Evolutionary conservation across 371 early-diverging fungal species (phyloP).

Genomic region (Cladochytrium tenue): DNA sequence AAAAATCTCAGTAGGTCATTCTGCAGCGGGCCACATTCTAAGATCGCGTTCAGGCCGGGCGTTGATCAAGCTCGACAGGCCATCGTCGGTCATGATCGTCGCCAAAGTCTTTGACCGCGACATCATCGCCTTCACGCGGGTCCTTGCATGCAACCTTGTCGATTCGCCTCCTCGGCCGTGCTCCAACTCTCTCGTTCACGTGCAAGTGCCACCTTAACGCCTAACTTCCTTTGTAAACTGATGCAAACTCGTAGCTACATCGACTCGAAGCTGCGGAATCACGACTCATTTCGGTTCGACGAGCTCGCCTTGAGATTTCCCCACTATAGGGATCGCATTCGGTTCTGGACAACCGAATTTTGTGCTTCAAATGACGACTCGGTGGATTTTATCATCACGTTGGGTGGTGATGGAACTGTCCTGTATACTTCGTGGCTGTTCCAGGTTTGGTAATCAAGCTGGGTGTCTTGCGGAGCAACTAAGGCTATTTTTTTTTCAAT

Average conservation of each 20-base stretch:
- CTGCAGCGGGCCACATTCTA: background rate
- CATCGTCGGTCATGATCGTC: slow-evolving; percentile 34
- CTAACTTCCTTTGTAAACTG: background rate
- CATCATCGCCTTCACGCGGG: slow-evolving; percentile 30
- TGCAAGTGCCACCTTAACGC: background rate
- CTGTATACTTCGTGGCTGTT: slow-evolving; percentile 88
- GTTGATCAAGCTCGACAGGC: slow-evolving; percentile 29
- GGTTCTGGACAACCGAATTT: slow-evolving; percentile 22
- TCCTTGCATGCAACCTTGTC: slow-evolving; percentile 29
- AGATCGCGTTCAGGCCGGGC: slow-evolving; percentile 19
- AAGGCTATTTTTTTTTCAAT: background rate
- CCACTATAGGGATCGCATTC: slow-evolving; percentile 16
- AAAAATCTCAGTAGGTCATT: background rate
- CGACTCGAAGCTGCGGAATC: slow-evolving; percentile 24
- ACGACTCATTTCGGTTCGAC: slow-evolving; percentile 23
- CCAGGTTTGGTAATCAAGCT: slow-evolving; percentile 51
- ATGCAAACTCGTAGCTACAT: slow-evolving; percentile 17
- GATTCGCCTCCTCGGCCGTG: slow-evolving; percentile 73
- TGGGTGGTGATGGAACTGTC: slow-evolving; percentile 97
- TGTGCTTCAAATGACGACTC: slow-evolving; percentile 7
- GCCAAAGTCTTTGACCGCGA: slow-evolving; percentile 26
- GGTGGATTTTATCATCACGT: slow-evolving; percentile 68
- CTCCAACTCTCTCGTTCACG: slow-evolving; percentile 58
- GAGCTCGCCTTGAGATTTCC: slow-evolving; percentile 19
- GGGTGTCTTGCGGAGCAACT: background rate